These are phyloP conservation scores for Puccinia coronata DNA, from an alignment of 1,284 basidiomycete genomes.

Conservation along the genomic window DNA sequence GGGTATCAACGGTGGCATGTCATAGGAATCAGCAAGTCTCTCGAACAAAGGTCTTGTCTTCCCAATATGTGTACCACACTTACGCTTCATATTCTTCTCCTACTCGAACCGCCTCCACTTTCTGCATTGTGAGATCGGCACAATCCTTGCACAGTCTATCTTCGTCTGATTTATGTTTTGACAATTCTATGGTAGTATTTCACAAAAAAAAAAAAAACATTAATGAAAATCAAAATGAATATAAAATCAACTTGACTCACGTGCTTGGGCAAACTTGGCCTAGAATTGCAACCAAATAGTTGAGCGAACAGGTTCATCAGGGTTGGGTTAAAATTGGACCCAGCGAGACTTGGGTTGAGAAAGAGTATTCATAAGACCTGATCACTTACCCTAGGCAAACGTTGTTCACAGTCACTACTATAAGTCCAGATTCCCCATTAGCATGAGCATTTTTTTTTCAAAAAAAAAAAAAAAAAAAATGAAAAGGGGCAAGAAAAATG, in stretches of 20 bases:
- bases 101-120: conserved; percentile 23
- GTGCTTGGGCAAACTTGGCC: conserved; percentile 19
- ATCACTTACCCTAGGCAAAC: not conserved
- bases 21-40: not conserved
- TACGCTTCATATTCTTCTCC: conserved; percentile 33
- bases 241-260: conserved; percentile 9
- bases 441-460: too few relatives aligned
- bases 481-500: not conserved
- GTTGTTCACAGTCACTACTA: conserved; percentile 16
- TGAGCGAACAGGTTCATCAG: too few relatives aligned
- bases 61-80: too few relatives aligned
- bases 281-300: not conserved
- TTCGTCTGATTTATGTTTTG: conserved; percentile 31
- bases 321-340: too few relatives aligned
- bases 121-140: conserved; percentile 22
- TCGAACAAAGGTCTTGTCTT: too few relatives aligned
- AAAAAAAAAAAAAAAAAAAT: not conserved
- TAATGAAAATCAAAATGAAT: too few relatives aligned
- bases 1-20: too few relatives aligned
- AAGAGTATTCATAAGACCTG: not conserved
- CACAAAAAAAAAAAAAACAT: not conserved
- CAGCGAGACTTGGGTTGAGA: too few relatives aligned
- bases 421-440: too few relatives aligned
- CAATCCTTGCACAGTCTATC: conserved; percentile 32
- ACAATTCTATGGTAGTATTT: not conserved